phyloP scores from a whole-genome alignment of 2,329 filamentous ascomycete genomes.

The Colletotrichum coccodes region DNA sequence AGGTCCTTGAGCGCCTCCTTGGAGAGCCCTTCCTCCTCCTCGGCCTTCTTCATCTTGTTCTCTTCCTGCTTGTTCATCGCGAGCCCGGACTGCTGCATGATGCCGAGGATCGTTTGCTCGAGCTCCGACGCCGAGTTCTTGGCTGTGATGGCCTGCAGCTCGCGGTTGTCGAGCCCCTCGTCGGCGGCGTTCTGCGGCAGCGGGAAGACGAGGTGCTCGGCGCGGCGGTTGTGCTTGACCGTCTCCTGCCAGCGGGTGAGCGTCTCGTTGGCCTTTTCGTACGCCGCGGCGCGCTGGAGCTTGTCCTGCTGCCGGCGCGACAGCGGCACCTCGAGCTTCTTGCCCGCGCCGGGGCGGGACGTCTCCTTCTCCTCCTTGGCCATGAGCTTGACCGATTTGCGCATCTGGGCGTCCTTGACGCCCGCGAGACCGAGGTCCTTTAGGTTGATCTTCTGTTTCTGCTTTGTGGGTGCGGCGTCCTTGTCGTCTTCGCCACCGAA shows the following conservation, averaged over 20 bases:
- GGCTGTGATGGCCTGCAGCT: constrained; percentile 72
- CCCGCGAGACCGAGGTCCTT: constrained; percentile 78
- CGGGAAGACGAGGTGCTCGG: constrained; percentile 91
- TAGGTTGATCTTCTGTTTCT: constrained; percentile 72
- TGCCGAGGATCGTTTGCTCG: constrained; percentile 86
- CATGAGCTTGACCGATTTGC: constrained; percentile 82
- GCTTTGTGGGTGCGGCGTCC: constrained; percentile 36
- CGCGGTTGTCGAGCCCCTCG: constrained; percentile 68
- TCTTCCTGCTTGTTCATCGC: constrained; percentile 56
- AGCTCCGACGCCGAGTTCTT: constrained; percentile 80
- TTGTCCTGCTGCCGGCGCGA: constrained; percentile 88
- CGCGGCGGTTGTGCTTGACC: constrained; percentile 91
- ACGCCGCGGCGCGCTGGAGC: constrained; percentile 83
- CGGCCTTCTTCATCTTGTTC: constrained; percentile 68
- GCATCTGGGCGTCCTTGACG: constrained; percentile 78
- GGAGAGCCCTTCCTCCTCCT: constrained; percentile 75
- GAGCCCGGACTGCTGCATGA: constrained; percentile 90
- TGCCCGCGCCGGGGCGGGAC: constrained; percentile 52
- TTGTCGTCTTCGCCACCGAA: constrained; percentile 72
- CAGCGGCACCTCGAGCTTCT: constrained; percentile 85
- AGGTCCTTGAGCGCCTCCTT: constrained; percentile 78
- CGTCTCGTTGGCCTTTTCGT: constrained; percentile 91
- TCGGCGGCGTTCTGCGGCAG: constrained; percentile 76
- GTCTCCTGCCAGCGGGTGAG: constrained; percentile 93
- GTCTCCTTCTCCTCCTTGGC: constrained; percentile 68